phyloP scores from a whole-genome alignment of 1,284 basidiomycete species.

The Pyrrhoderma lamaoense region DNA sequence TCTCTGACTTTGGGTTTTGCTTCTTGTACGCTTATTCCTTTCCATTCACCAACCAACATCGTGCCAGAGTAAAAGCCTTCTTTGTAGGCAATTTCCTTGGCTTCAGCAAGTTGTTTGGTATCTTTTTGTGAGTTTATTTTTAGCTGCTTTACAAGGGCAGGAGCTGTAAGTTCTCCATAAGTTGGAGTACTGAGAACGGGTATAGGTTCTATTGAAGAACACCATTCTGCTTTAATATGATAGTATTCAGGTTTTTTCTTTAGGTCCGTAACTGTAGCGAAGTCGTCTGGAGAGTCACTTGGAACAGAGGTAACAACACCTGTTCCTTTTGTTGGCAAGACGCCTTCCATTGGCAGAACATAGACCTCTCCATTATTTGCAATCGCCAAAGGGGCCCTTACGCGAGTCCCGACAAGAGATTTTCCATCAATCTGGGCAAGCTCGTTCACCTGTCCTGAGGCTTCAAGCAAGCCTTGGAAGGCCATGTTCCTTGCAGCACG shows the following conservation, averaged over 20 bases:
- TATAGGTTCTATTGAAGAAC: slow-evolving; percentile 71
- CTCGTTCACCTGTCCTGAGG: slow-evolving; percentile 66
- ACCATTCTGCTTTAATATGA: slow-evolving; percentile 89
- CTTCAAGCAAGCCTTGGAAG: slow-evolving; percentile 79
- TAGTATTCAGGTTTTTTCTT: slow-evolving; percentile 98
- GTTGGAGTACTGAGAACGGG: slow-evolving; percentile 86
- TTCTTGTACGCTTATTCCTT: slow-evolving; percentile 82
- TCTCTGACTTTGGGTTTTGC: slow-evolving; percentile 88
- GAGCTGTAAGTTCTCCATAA: slow-evolving; percentile 89
- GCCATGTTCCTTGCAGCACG: slow-evolving; percentile 97
- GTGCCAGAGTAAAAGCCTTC: slow-evolving; percentile 95
- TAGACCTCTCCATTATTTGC: slow-evolving; percentile 83
- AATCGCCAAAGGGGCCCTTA: slow-evolving; percentile 71
- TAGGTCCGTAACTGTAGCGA: slow-evolving; percentile 83
- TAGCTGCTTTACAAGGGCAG: slow-evolving; percentile 80
- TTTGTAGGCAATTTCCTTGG: slow-evolving; percentile 98
- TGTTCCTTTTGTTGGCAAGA: slow-evolving; percentile 95
- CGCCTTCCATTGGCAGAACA: slow-evolving; percentile 97
- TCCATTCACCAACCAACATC: slow-evolving; percentile 87
- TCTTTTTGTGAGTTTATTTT: slow-evolving; percentile 98
- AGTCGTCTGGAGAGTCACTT: slow-evolving; percentile 98
- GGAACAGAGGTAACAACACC: slow-evolving; percentile 98
- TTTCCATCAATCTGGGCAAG: slow-evolving; percentile 73
- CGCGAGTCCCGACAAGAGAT: slow-evolving; percentile 82
- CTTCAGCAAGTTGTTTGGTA: slow-evolving; percentile 86